Base-by-base conservation (phyloP, 2,329 filamentous ascomycete genomes). In the Penicillium crustosum region DNA sequence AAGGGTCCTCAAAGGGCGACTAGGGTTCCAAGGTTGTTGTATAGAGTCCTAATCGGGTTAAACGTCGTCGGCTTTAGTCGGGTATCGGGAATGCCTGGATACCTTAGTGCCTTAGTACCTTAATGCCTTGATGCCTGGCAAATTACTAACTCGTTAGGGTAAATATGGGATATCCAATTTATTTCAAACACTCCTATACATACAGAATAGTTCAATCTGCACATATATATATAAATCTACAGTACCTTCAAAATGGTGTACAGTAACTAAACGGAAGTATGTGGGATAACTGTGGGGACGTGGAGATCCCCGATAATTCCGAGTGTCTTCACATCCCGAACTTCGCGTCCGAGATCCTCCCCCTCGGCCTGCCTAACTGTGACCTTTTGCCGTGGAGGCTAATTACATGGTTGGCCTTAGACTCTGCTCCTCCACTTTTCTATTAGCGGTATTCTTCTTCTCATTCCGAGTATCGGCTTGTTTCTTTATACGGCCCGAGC, bases 261-360 rank as follows among this genome's bases (percentile, higher is more conserved):
- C 36, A 10, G n/a, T 19, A 10, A 19, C 3, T 38, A 17, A 9
- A 38, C 17, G 4, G n/a, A 38, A 17, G 17, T 8, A 13, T 19
- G n/a, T 49, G 36, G 36, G n/a, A 51, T 17, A 19, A 19, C 19
- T 45, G 31, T 47, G 29, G 50, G 31, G 39, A 39, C 7, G 17
- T 45, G 50, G 50, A 27, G 29, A 51, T 49, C 48, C 35, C 49
- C 49, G 38, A 45, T 35, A n/a, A 27, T 53, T 53, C 39, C 39
- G 29, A 51, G 31, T 25, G 25, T 33, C 25, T 41, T 35, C 50
- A 36, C 31, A 36, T 36, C 50, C 50, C 50, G 50, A 53, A 53
- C 50, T 47, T 47, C 31, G 23, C 38, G 29, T 27, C 50, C 50
- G 41, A 53, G 50, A 45, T 35, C 29, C 15, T 48, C 17, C 17